Evolutionary conservation across 306 rosid genomes (phyloP).

Genomic region (Trifolium fragiferum): DNA sequence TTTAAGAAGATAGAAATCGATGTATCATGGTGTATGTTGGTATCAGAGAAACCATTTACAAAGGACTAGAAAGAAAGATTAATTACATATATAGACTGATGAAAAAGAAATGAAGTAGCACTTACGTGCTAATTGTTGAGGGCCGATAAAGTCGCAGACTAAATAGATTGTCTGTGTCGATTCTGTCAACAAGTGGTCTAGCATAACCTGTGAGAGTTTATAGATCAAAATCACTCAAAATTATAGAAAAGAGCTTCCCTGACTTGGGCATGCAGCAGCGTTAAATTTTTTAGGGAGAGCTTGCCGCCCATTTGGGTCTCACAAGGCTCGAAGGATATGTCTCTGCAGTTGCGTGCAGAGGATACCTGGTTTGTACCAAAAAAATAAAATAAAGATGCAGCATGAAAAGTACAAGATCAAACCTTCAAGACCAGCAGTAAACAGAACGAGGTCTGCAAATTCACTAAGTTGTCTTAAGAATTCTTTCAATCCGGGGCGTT

Average conservation of each 20-base stretch:
- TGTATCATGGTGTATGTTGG: not conserved
- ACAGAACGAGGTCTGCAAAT: constrained; percentile 79
- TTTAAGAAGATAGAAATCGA: not conserved
- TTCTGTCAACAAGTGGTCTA: constrained; percentile 86
- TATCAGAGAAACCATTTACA: constrained; percentile 18
- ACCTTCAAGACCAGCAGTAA: constrained; percentile 98
- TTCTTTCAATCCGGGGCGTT: constrained; percentile 92
- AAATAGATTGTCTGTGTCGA: constrained; percentile 69
- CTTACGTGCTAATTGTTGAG: constrained; percentile 81
- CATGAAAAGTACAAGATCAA: constrained; percentile 25
- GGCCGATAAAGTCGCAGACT: constrained; percentile 80
- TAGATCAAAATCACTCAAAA: constrained; percentile 3
- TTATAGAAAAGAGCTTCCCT: not conserved
- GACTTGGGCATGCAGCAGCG: too few species aligned
- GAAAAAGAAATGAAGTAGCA: constrained; percentile 28
- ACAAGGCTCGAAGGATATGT: too few species aligned
- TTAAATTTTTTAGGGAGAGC: too few species aligned
- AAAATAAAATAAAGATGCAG: constrained; percentile 6
- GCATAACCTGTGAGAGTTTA: constrained; percentile 73
- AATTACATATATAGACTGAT: not conserved
- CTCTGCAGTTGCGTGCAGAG: too few species aligned
- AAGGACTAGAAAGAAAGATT: constrained; percentile 12
- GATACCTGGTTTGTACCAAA: too few species aligned
- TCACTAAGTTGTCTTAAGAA: constrained; percentile 72
- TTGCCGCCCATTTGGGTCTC: too few species aligned